A percentile compares a stretch with the other conserved stretches of the same genome.
These are phyloP conservation scores for Lactifluus volemus DNA, from an alignment of 768 basidiomycete species.

Conservation along the genomic window DNA sequence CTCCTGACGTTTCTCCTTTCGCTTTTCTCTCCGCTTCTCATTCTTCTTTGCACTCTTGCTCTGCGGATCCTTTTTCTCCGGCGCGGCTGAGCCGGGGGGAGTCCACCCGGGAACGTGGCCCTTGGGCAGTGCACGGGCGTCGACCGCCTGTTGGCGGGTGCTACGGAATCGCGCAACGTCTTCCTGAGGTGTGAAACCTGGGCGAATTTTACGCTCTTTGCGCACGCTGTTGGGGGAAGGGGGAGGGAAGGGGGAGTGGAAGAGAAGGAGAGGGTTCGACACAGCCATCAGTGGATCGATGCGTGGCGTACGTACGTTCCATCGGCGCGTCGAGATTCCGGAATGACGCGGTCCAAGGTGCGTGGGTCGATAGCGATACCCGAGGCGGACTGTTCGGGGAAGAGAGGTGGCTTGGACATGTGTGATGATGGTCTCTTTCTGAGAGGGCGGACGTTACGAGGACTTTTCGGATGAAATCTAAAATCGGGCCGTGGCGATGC, in stretches of 20 bases:
- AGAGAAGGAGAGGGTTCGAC: too few species aligned
- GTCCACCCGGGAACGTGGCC: conserved; percentile 79
- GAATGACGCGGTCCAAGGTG: conserved; percentile 82
- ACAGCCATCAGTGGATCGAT: too few species aligned
- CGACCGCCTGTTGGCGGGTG: conserved; percentile 65
- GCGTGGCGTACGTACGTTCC: conserved; percentile 55
- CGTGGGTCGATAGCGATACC: conserved; percentile 83
- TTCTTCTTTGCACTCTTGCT: conserved; percentile 60
- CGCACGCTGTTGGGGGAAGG: conserved; percentile 46
- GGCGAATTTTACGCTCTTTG: conserved; percentile 83
- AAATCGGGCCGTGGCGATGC: not conserved
- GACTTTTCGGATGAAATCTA: not conserved
- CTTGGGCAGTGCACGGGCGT: conserved; percentile 53
- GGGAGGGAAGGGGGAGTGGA: not conserved
- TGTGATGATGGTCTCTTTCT: not conserved
- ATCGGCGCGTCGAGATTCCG: conserved; percentile 72
- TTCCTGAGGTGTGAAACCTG: conserved; percentile 92
- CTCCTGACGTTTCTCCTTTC: conserved; percentile 56
- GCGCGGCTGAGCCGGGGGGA: conserved; percentile 38
- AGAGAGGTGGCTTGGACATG: conserved; percentile 47
- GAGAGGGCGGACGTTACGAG: not conserved
- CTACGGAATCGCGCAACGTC: conserved; percentile 84
- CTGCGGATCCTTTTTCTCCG: conserved; percentile 28
- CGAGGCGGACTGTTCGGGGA: conserved; percentile 59
- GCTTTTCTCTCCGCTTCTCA: conserved; percentile 74